Base-by-base conservation (phyloP, 768 basidiomycete genomes). In the Albatrellus ellisii region DNA sequence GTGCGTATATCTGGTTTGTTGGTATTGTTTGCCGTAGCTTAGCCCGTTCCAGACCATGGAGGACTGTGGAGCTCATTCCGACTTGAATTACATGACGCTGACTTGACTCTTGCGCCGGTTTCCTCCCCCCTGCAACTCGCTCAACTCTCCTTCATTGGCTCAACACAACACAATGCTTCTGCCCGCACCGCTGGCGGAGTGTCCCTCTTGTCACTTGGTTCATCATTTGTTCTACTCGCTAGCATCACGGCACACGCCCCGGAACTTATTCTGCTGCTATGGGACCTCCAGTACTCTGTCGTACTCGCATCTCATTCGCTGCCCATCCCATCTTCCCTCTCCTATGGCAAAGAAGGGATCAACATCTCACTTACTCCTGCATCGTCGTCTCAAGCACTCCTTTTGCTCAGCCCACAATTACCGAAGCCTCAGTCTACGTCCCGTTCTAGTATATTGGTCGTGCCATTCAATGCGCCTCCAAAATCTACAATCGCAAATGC, bases 271-370 rank as follows among this genome's bases (percentile, higher is more conserved):
- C 56, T 82, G 22, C 70, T 77, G 14, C 55, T 82, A 22, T 82
- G 80, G 79, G 79, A 83, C 47, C 60, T 82, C 17, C 75, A 75
- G 45, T 83, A 77, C 48, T 72, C 73, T 14, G 72, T 80, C 26
- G 59, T 82, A 18, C 63, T 83, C n/a, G 62, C 75, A 2, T 64
- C 68, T 4, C 67, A 76, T 28, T 54, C 59, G 6, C 58, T 79
- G 31, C 56, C 75, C 1, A 54, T 75, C 11, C 75, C 80, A 0
- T 59, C 69, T 1, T 53, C 64, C 17, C 44, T 73, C 12, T 50
- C 61, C 0, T 43, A 55, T 37, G 54, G 56, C 2, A 52, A 60
- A 22, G 51, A 53, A 20, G 39, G 56, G 14, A 56, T 71, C 31
- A 34, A 47, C 4, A 47, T 66, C 10, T 46, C 50, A 6, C 57